Percentiles rank a stretch among this genome's conserved stretches.
phyloP scores from a whole-genome alignment of 352 stramenopile species.

The Globisporangium recalcitrans region DNA sequence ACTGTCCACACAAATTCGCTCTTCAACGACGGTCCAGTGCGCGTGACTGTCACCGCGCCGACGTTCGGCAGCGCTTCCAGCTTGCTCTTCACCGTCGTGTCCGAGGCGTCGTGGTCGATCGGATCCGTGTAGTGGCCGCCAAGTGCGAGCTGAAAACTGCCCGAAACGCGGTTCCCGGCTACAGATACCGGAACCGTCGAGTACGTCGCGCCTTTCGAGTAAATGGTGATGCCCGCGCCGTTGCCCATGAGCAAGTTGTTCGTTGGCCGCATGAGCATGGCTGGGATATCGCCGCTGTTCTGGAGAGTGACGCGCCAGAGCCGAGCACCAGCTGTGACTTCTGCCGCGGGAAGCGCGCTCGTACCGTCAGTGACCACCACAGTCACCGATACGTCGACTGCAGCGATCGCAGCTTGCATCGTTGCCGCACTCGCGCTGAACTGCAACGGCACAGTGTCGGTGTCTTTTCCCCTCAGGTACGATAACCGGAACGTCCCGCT shows the following conservation, averaged over 20 bases:
- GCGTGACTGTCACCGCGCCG: conserved; percentile 84
- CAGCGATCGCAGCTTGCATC: conserved; percentile 67
- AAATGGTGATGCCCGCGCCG: conserved; percentile 76
- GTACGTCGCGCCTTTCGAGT: conserved; percentile 54
- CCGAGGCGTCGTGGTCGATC: conserved; percentile 91
- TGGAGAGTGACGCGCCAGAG: conserved; percentile 91
- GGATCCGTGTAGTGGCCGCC: conserved; percentile 81
- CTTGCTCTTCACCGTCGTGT: conserved; percentile 87
- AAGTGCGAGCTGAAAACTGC: conserved; percentile 86
- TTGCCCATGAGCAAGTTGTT: conserved; percentile 87
- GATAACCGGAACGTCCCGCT: conserved; percentile 88
- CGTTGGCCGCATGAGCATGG: conserved; percentile 62
- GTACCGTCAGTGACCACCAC: conserved; percentile 67
- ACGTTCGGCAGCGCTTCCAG: conserved; percentile 93
- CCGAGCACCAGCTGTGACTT: conserved; percentile 35
- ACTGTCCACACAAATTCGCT: conserved; percentile 92
- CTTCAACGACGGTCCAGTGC: conserved; percentile 77
- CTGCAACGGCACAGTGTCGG: conserved; percentile 64
- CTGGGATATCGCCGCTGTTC: conserved; percentile 88
- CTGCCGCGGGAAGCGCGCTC: conserved; percentile 27
- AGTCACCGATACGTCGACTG: conserved; percentile 78
- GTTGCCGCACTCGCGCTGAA: conserved; percentile 37
- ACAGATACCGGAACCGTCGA: conserved; percentile 41
- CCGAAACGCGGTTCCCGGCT: conserved; percentile 85
- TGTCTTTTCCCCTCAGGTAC: conserved; percentile 78